Percentiles rank a stretch among this genome's conserved stretches.
Conservation (phyloP, 2,329 filamentous ascomycete genomes). For the Neonectria punicea region DNA sequence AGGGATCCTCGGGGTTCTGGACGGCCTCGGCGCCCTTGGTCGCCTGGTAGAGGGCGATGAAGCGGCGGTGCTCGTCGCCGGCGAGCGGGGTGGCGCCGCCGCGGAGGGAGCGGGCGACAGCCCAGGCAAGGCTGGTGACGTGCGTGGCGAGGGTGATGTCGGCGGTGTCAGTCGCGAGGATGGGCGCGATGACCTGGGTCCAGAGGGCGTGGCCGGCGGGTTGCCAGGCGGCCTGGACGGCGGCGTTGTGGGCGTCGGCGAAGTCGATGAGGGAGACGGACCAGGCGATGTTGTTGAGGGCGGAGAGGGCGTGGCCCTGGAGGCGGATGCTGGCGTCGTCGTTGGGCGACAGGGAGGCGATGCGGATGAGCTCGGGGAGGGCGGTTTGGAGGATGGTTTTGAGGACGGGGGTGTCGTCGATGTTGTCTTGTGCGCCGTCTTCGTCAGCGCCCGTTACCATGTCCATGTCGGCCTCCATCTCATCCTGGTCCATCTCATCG, state of each 20-base stretch:
- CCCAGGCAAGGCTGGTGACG: conserved; percentile 74
- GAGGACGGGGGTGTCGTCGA: conserved; percentile 66
- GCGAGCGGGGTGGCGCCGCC: conserved; percentile 59
- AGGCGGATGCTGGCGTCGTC: conserved; percentile 57
- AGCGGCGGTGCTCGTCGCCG: conserved; percentile 67
- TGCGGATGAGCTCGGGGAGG: conserved; percentile 58
- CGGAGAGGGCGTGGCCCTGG: conserved; percentile 65
- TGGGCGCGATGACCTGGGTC: conserved; percentile 64
- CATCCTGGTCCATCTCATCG: conserved; percentile 66
- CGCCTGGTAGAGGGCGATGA: conserved; percentile 73
- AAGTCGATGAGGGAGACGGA: conserved; percentile 72
- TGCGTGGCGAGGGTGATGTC: conserved; percentile 70
- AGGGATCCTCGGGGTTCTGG: conserved; percentile 60
- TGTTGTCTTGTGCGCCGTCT: conserved; percentile 48
- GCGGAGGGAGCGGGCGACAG: conserved; percentile 65
- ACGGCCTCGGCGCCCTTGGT: conserved; percentile 53
- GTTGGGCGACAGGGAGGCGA: conserved; percentile 53
- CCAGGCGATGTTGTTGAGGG: conserved; percentile 76
- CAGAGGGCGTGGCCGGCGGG: conserved; percentile 67
- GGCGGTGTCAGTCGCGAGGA: conserved; percentile 69
- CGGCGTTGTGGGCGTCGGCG: conserved; percentile 61
- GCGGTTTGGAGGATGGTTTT: conserved; percentile 52
- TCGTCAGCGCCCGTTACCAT: conserved; percentile 66
- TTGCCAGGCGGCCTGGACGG: conserved; percentile 64
- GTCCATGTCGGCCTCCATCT: conserved; percentile 73